A percentile compares a stretch with the other conserved stretches of the same genome.
Conservation (phyloP, 163 green algal genomes). For the Scenedesmus sp. region DNA sequence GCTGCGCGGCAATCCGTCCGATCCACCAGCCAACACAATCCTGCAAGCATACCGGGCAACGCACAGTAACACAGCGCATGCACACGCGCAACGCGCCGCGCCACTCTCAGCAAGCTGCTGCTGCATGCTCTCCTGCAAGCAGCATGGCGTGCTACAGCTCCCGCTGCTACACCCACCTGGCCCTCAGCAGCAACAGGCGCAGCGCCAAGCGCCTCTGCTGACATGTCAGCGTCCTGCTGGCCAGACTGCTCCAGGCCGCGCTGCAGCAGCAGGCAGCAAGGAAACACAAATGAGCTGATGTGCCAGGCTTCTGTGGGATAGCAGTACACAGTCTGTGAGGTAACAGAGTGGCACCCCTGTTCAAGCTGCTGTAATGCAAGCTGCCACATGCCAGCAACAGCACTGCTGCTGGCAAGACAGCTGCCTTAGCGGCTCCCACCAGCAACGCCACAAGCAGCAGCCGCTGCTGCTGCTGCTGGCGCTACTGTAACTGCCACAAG, state of each 20-base stretch:
- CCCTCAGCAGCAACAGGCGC: not conserved
- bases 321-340: too few species aligned
- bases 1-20: not conserved
- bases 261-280: not conserved
- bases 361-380: not conserved
- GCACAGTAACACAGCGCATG: not conserved
- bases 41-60: not conserved
- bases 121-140: not conserved
- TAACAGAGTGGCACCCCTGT: not conserved
- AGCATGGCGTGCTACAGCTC: not conserved
- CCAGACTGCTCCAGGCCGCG: constrained; percentile 32
- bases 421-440: not conserved
- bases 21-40: not conserved
- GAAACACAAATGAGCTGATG: not conserved
- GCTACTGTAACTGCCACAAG: not conserved
- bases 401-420: not conserved
- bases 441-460: not conserved
- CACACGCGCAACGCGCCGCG: not conserved
- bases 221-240: constrained; percentile 6
- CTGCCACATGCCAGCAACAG: not conserved
- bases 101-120: not conserved
- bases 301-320: not conserved
- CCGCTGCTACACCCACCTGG: not conserved
- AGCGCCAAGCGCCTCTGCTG: constrained; percentile 2
- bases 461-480: not conserved